Evolutionary conservation across 352 stramenopile species (phyloP).

Genomic region (Pythium guiyangense): DNA sequence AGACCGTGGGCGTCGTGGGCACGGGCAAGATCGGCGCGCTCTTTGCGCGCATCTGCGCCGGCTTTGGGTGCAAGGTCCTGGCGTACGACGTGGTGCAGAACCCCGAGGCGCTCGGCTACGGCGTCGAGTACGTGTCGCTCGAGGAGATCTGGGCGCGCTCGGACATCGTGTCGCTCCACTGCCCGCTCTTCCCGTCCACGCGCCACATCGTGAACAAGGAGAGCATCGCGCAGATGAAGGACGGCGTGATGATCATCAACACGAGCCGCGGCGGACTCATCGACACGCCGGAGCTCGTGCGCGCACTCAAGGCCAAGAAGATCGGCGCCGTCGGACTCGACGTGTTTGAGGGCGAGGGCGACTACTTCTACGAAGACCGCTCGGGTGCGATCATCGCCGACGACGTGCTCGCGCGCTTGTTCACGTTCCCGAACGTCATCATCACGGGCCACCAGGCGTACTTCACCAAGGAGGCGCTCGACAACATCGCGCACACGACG

Average conservation of each 20-base stretch:
- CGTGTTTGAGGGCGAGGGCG: slow-evolving; percentile 82
- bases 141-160: slow-evolving; percentile 59
- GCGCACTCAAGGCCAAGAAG: slow-evolving; percentile 82
- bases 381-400: slow-evolving; percentile 65
- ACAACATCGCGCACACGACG: slow-evolving; percentile 67
- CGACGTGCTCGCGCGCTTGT: slow-evolving; percentile 63
- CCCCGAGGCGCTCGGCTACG: slow-evolving; percentile 32
- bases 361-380: slow-evolving; percentile 77
- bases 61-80: slow-evolving; percentile 34
- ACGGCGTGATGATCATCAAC: slow-evolving; percentile 89
- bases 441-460: slow-evolving; percentile 80
- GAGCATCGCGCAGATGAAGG: slow-evolving; percentile 85
- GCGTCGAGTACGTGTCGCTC: slow-evolving; percentile 32
- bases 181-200: slow-evolving; percentile 77
- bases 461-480: slow-evolving; percentile 72
- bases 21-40: slow-evolving; percentile 58
- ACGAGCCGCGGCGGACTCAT: slow-evolving; percentile 85
- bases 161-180: slow-evolving; percentile 88
- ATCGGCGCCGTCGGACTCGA: slow-evolving; percentile 88
- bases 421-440: slow-evolving; percentile 81
- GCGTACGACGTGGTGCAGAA: slow-evolving; percentile 26
- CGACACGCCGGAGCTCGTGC: slow-evolving; percentile 77
- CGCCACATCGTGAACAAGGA: slow-evolving; percentile 82
- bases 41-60: slow-evolving; percentile 38
- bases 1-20: slow-evolving; percentile 62